Conservation (phyloP, 1,139 yeast species). For the Pichiaceae sp. region DNA sequence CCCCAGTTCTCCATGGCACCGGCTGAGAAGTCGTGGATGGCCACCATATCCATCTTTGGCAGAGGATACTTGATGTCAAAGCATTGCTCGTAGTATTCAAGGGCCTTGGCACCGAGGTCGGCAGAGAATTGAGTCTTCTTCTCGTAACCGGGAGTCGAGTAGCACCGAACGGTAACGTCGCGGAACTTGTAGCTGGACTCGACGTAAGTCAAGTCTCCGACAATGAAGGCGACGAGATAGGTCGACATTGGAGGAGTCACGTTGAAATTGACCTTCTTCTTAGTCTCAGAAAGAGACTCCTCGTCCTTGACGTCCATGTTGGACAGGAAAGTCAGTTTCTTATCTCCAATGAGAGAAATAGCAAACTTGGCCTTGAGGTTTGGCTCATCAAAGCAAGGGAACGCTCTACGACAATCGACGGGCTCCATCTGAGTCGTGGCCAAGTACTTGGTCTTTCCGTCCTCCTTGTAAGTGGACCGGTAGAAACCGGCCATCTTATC, state of each 20-base stretch:
- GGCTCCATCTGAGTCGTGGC: slow-evolving; percentile 90
- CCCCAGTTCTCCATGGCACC: slow-evolving; percentile 65
- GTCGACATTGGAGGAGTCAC: slow-evolving; percentile 49
- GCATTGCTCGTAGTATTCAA: slow-evolving; percentile 43
- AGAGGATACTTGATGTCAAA: slow-evolving; percentile 51
- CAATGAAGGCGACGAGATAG: slow-evolving; percentile 51
- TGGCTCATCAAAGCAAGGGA: slow-evolving; percentile 90
- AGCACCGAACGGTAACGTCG: slow-evolving; percentile 48
- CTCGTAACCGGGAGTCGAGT: slow-evolving; percentile 48
- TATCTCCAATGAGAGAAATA: slow-evolving; percentile 54
- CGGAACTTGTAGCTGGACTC: slow-evolving; percentile 34
- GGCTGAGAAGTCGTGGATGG: slow-evolving; percentile 49
- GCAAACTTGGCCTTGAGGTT: slow-evolving; percentile 74
- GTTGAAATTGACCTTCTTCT: slow-evolving; percentile 41
- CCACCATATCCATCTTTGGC: slow-evolving; percentile 54
- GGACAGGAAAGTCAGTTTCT: slow-evolving; percentile 60
- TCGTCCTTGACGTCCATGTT: slow-evolving; percentile 64
- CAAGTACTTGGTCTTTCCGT: slow-evolving; percentile 59
- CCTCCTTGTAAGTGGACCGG: slow-evolving; percentile 61
- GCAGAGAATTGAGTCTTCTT: slow-evolving; percentile 43
- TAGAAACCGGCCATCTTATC: slow-evolving; percentile 87
- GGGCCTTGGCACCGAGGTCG: slow-evolving; percentile 45
- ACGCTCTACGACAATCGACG: slow-evolving; percentile 84
- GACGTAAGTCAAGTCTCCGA: slow-evolving; percentile 48
- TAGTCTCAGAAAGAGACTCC: slow-evolving; percentile 30